These are phyloP conservation scores for Suillus sp. DNA, from an alignment of 768 basidiomycete species.

Conservation along the genomic window DNA sequence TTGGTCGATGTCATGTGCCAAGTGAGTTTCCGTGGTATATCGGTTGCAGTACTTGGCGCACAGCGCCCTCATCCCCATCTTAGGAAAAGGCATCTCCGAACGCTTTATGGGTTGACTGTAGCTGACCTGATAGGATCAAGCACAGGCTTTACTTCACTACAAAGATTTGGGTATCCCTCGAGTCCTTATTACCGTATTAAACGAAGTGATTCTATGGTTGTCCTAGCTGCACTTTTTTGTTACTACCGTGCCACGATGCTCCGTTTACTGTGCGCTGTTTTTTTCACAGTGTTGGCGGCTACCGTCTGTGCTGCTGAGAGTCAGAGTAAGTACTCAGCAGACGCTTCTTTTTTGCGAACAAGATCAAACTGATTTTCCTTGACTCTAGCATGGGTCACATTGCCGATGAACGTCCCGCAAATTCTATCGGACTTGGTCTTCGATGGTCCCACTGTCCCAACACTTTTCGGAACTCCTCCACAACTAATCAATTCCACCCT, in stretches of 20 bases:
- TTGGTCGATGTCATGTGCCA: too few species aligned
- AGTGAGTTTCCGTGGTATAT: too few species aligned
- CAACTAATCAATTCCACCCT: conserved; percentile 19
- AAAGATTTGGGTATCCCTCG: too few species aligned
- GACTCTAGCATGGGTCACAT: conserved; percentile 26
- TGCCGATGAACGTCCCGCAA: conserved; percentile 17
- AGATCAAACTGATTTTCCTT: neutral
- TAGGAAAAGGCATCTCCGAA: neutral
- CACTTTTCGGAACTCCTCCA: conserved; percentile 10
- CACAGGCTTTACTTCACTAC: too few species aligned
- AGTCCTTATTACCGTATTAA: too few species aligned
- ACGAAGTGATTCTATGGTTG: too few species aligned
- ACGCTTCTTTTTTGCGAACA: neutral
- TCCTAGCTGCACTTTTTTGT: too few species aligned
- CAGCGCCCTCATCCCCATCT: too few species aligned
- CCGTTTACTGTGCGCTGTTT: neutral
- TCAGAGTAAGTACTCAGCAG: neutral
- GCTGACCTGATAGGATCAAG: too few species aligned
- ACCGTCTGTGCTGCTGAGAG: neutral
- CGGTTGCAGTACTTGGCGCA: too few species aligned
- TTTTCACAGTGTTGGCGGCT: neutral
- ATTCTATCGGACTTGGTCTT: conserved; percentile 8
- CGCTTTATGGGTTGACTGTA: neutral
- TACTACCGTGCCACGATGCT: neutral
- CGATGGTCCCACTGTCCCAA: conserved; percentile 6